Percentiles rank a stretch among this genome's conserved stretches.
These are phyloP conservation scores for Bidens hawaiensis DNA, from an alignment of 140 eudicot species.

Conservation along the genomic window DNA sequence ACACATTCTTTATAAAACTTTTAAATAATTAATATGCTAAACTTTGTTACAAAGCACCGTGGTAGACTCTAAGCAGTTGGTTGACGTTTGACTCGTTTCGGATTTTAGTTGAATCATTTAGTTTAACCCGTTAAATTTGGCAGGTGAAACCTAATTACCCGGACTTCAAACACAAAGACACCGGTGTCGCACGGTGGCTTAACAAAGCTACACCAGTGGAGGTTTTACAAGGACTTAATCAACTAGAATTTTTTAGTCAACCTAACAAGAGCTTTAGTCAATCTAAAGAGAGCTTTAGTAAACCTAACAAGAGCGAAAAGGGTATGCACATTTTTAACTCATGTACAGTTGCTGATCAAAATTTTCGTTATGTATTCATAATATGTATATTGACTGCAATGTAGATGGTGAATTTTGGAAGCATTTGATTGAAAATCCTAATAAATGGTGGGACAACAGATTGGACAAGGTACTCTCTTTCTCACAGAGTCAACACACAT, in stretches of 20 bases:
- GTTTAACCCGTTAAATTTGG: neutral
- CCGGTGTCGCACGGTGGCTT: conserved; percentile 53
- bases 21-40: neutral
- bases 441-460: conserved; percentile 83
- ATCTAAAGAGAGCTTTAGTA: neutral
- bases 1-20: neutral
- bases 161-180: conserved; percentile 61
- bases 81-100: neutral
- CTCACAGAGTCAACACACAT: neutral
- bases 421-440: conserved; percentile 57
- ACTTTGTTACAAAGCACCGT: neutral
- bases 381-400: conserved; percentile 9
- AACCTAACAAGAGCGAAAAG: neutral
- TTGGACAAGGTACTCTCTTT: conserved; percentile 31
- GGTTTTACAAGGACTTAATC: conserved; percentile 40
- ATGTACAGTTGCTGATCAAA: neutral
- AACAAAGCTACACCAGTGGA: conserved; percentile 43
- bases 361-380: conserved; percentile 5
- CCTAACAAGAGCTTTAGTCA: conserved; percentile 12
- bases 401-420: conserved; percentile 44
- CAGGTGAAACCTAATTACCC: conserved; percentile 56
- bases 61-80: neutral
- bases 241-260: conserved; percentile 29
- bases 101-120: neutral
- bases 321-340: conserved; percentile 6